phyloP scores from a whole-genome alignment of 441 rosid species.

The Jatropha multifida region DNA sequence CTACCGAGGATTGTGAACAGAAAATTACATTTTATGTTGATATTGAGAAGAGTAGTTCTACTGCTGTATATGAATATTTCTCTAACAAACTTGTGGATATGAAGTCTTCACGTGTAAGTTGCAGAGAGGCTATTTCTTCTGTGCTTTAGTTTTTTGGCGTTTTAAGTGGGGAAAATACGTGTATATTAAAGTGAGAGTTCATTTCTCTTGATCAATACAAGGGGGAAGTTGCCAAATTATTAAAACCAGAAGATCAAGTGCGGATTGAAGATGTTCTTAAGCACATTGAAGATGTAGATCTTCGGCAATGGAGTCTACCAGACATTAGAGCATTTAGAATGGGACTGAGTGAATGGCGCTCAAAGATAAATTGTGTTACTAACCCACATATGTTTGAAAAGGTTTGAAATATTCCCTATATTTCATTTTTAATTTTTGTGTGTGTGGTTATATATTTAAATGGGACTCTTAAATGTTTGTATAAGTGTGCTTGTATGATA shows the following conservation, averaged over 20 bases:
- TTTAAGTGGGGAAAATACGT: neutral
- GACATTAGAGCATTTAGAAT: conserved; percentile 52
- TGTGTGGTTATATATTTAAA: neutral
- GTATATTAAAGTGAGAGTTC: conserved; percentile 4
- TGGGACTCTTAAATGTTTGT: neutral
- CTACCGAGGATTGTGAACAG: conserved; percentile 27
- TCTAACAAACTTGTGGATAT: conserved; percentile 43
- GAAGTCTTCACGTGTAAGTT: conserved; percentile 45
- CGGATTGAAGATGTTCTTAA: conserved; percentile 40
- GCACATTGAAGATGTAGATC: conserved; percentile 71
- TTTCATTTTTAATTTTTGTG: neutral
- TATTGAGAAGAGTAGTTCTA: conserved; percentile 66
- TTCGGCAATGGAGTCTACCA: conserved; percentile 58
- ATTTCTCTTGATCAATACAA: conserved; percentile 25
- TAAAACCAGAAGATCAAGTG: conserved; percentile 37
- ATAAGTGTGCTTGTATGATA: neutral
- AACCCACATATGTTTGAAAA: conserved; percentile 63
- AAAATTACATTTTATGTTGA: conserved; percentile 43
- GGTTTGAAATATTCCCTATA: conserved; percentile 32
- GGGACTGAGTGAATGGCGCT: conserved; percentile 57
- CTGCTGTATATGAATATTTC: conserved; percentile 61
- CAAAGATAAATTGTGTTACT: conserved; percentile 64
- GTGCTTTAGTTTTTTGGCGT: neutral
- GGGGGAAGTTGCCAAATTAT: conserved; percentile 39
- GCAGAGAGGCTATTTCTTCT: neutral